These are phyloP conservation scores for Suillus luteus DNA, from an alignment of 768 basidiomycete species.

Conservation along the genomic window DNA sequence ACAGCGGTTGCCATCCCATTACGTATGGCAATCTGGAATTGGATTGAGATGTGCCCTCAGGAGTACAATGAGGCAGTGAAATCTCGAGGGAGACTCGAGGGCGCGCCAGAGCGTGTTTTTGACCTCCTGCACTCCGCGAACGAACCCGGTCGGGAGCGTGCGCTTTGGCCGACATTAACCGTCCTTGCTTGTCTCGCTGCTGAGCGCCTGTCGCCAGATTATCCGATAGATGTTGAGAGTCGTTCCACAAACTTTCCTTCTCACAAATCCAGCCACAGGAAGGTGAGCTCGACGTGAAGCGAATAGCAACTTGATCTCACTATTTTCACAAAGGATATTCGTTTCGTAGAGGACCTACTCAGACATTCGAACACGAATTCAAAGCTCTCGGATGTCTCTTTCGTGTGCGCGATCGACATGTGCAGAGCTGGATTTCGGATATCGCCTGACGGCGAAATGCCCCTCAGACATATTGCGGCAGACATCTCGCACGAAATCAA, in stretches of 20 bases:
- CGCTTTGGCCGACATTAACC: conserved; percentile 80
- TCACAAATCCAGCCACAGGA: conserved; percentile 34
- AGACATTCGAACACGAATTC: conserved; percentile 56
- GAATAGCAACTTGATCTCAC: not conserved
- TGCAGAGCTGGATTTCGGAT: conserved; percentile 65
- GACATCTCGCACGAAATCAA: conserved; percentile 83
- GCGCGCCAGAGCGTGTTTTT: conserved; percentile 83
- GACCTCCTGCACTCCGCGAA: conserved; percentile 67
- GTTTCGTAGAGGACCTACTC: conserved; percentile 63
- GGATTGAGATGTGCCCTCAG: conserved; percentile 76
- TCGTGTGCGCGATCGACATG: conserved; percentile 76
- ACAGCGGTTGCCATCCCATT: conserved; percentile 70
- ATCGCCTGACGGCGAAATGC: conserved; percentile 57
- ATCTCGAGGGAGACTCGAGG: conserved; percentile 67
- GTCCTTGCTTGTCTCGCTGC: conserved; percentile 74
- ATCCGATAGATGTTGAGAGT: conserved; percentile 42
- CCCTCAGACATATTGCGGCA: conserved; percentile 62
- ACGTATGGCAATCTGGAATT: conserved; percentile 85
- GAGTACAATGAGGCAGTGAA: conserved; percentile 78
- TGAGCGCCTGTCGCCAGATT: conserved; percentile 66
- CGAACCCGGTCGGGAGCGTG: conserved; percentile 46
- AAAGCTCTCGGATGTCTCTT: conserved; percentile 64
- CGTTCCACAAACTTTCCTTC: conserved; percentile 32
- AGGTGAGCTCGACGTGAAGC: conserved; percentile 20
- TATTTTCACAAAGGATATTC: conserved; percentile 40